These are phyloP conservation scores for Saprolegnia parasitica DNA, from an alignment of 352 stramenopile genomes.

Conservation along the genomic window DNA sequence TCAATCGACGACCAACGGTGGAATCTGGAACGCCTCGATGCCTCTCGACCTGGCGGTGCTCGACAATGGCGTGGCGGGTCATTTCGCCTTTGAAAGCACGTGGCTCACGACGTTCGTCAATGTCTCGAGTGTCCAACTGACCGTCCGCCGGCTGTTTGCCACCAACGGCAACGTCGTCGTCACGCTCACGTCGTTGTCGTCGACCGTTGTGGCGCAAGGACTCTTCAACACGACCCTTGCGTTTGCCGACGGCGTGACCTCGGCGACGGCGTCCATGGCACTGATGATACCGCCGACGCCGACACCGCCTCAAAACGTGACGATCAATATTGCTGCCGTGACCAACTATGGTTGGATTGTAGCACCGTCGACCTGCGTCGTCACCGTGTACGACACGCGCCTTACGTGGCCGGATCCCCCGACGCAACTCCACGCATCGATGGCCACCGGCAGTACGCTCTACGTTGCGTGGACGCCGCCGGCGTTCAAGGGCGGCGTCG, in stretches of 20 bases:
- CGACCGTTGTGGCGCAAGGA: neutral
- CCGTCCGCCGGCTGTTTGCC: neutral
- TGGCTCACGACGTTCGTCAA: neutral
- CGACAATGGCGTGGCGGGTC: conserved; percentile 13
- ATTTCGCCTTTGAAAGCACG: neutral
- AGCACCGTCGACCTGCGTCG: neutral
- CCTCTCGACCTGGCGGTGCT: neutral
- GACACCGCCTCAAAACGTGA: neutral
- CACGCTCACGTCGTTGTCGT: neutral
- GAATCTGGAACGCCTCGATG: neutral
- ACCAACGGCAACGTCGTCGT: neutral
- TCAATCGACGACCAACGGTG: neutral
- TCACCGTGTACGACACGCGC: conserved; percentile 11
- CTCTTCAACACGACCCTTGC: neutral
- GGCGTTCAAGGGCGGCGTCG: neutral
- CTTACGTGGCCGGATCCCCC: neutral
- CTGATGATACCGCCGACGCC: neutral
- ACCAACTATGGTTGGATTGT: conserved; percentile 11
- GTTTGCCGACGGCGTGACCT: neutral
- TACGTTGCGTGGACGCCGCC: neutral
- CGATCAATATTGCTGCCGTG: neutral
- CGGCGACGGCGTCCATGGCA: neutral
- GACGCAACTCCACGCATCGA: neutral
- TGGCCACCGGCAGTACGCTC: neutral
- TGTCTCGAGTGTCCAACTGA: neutral